Percentiles rank a stretch among this genome's conserved stretches.
These are phyloP conservation scores for Trametes villosa DNA, from an alignment of 768 basidiomycete genomes.

Conservation along the genomic window DNA sequence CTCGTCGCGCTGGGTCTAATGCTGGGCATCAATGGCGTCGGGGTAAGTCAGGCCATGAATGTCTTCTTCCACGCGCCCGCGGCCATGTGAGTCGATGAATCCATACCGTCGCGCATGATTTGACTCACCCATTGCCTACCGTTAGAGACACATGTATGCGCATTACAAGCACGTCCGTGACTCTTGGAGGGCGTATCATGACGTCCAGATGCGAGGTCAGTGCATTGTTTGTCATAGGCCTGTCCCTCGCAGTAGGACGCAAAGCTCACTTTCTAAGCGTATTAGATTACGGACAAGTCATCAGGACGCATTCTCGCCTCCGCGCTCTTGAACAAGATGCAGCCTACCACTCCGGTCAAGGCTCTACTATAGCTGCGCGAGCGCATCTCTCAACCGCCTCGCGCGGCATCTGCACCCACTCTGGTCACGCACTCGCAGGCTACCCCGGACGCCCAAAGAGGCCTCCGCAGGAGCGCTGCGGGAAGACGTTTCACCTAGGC, in stretches of 20 bases:
- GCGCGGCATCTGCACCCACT: too few species aligned
- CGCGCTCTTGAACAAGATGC: conserved; percentile 75
- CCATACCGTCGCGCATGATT: background rate
- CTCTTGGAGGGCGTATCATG: conserved; percentile 73
- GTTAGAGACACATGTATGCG: conserved; percentile 60
- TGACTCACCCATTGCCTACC: conserved; percentile 2
- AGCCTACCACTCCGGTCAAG: too few species aligned
- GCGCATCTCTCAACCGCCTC: too few species aligned
- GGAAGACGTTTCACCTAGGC: too few species aligned
- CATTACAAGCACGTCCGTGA: conserved; percentile 66
- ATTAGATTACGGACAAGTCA: conserved; percentile 61
- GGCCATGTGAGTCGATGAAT: conserved; percentile 49
- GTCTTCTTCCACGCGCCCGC: conserved; percentile 73
- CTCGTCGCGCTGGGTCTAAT: conserved; percentile 68
- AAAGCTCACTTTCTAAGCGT: background rate
- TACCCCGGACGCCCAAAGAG: too few species aligned
- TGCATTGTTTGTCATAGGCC: conserved; percentile 8
- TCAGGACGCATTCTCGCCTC: conserved; percentile 66
- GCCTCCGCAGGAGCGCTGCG: too few species aligned
- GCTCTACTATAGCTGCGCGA: too few species aligned
- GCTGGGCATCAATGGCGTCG: conserved; percentile 67
- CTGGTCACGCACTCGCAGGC: too few species aligned
- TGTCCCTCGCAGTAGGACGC: background rate
- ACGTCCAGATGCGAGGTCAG: conserved; percentile 71
- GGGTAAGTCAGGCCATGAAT: conserved; percentile 75